Conservation (phyloP, 1,284 basidiomycete species). For the Malassezia globosa region DNA sequence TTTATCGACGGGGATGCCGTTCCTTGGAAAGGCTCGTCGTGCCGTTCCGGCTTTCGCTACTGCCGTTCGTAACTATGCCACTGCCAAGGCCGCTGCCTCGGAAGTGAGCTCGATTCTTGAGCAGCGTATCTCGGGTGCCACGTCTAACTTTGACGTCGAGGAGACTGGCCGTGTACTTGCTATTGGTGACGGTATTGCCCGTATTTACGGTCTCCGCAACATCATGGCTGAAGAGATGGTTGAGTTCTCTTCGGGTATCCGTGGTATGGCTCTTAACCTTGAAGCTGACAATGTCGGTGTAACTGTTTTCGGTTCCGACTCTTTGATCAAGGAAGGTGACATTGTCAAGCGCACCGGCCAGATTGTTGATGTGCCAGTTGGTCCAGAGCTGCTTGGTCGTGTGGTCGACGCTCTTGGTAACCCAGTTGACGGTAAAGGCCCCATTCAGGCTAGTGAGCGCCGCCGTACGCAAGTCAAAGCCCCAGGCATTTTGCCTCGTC, state of each 20-base stretch:
- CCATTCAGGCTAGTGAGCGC: constrained; percentile 81
- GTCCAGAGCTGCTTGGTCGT: constrained; percentile 87
- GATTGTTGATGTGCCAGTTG: constrained; percentile 98
- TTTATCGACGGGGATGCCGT: background rate
- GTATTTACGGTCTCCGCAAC: constrained; percentile 74
- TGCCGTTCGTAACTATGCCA: constrained; percentile 63
- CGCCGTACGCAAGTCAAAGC: constrained; percentile 96
- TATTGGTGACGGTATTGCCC: constrained; percentile 99
- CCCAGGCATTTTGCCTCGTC: constrained; percentile 94
- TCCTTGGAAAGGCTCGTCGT: constrained; percentile 53
- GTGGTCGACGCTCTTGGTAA: constrained; percentile 98
- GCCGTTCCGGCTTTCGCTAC: constrained; percentile 27
- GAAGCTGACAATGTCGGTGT: constrained; percentile 99
- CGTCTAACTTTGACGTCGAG: constrained; percentile 83
- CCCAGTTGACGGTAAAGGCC: constrained; percentile 98
- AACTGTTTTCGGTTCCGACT: constrained; percentile 99
- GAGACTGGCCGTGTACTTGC: constrained; percentile 97
- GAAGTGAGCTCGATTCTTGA: constrained; percentile 99
- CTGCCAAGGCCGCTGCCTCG: constrained; percentile 93
- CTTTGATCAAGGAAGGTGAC: constrained; percentile 98
- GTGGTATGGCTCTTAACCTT: constrained; percentile 90
- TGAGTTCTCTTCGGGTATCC: constrained; percentile 96
- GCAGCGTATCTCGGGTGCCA: constrained; percentile 87
- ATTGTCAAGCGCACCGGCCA: constrained; percentile 99
- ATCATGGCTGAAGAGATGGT: constrained; percentile 99